Percentiles rank a stretch among this genome's conserved stretches.
Evolutionary conservation across 2,329 filamentous ascomycete species (phyloP).

Genomic region (Lithohypha guttulata): DNA sequence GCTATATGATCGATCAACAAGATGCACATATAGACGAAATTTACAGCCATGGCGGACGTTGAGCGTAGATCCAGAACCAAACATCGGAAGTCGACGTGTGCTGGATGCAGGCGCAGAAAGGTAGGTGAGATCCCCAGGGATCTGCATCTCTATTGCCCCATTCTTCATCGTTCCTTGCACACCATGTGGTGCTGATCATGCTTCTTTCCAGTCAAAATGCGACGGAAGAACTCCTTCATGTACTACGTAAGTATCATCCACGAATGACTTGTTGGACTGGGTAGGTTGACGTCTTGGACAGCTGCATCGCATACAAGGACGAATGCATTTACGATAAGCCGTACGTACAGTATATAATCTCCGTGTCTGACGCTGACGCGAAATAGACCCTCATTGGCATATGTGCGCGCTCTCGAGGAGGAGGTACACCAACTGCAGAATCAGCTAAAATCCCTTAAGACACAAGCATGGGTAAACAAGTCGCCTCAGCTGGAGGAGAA

Average conservation of each 20-base stretch:
- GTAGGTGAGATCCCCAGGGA: slow-evolving; percentile 10
- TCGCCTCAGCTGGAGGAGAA: slow-evolving; percentile 17
- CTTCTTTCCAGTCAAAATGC: slow-evolving; percentile 18
- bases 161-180: not conserved
- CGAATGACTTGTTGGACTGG: not conserved
- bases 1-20: not conserved
- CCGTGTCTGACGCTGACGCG: not conserved
- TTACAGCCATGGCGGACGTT: slow-evolving; percentile 6
- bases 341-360: not conserved
- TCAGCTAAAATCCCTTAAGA: slow-evolving; percentile 19
- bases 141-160: slow-evolving; percentile 1
- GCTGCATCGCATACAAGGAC: slow-evolving; percentile 22
- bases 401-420: slow-evolving; percentile 21
- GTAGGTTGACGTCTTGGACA: slow-evolving; percentile 6
- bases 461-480: slow-evolving; percentile 17
- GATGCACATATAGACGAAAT: not conserved
- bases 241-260: slow-evolving; percentile 15
- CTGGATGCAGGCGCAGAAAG: slow-evolving; percentile 21
- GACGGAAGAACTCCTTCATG: slow-evolving; percentile 21
- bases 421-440: slow-evolving; percentile 19
- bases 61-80: slow-evolving; percentile 20
- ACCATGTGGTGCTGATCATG: slow-evolving; percentile 11
- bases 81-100: slow-evolving; percentile 21
- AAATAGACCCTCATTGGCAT: slow-evolving; percentile 18
- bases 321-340: slow-evolving; percentile 21